phyloP scores from a whole-genome alignment of 257 asterid species.

The Nemophila menziesii region DNA sequence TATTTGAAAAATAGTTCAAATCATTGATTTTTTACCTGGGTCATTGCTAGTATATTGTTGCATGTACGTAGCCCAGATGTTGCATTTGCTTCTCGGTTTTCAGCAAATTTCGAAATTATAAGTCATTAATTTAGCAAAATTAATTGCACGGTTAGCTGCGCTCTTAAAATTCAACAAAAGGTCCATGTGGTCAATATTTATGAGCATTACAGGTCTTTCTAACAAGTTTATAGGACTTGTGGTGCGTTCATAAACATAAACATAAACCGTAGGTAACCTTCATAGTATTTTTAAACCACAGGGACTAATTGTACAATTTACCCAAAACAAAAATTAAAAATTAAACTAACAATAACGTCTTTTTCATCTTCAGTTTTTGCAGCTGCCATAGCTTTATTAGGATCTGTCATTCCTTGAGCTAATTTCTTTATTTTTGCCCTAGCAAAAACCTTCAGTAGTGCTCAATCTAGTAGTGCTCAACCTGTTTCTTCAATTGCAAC shows the following conservation, averaged over 20 bases:
- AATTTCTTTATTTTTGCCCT: conserved; percentile 77
- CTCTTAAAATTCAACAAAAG: too few species aligned
- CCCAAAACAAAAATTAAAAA: too few species aligned
- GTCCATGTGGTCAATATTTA: too few species aligned
- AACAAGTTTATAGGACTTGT: too few species aligned
- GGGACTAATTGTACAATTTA: background rate
- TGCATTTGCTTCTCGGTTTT: conserved; percentile 75
- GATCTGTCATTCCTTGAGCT: conserved; percentile 91
- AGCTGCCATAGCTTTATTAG: conserved; percentile 71
- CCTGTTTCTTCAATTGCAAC: conserved; percentile 36
- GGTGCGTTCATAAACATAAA: too few species aligned
- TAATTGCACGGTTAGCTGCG: too few species aligned
- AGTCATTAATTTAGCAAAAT: background rate
- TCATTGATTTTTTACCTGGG: conserved; percentile 77
- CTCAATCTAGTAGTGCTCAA: conserved; percentile 58
- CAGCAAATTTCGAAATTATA: conserved; percentile 29
- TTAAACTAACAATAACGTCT: conserved; percentile 57
- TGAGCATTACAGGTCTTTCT: too few species aligned
- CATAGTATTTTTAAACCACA: too few species aligned
- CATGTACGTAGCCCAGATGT: conserved; percentile 73
- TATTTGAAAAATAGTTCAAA: too few species aligned
- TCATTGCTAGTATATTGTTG: conserved; percentile 69
- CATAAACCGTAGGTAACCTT: too few species aligned
- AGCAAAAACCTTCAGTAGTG: conserved; percentile 76
- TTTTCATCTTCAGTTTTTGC: conserved; percentile 85